Evolutionary conservation across 2,329 filamentous ascomycete genomes (phyloP), one percentile per base, ranked within the genome.

Genomic region (Aureobasidium sp.): DNA sequence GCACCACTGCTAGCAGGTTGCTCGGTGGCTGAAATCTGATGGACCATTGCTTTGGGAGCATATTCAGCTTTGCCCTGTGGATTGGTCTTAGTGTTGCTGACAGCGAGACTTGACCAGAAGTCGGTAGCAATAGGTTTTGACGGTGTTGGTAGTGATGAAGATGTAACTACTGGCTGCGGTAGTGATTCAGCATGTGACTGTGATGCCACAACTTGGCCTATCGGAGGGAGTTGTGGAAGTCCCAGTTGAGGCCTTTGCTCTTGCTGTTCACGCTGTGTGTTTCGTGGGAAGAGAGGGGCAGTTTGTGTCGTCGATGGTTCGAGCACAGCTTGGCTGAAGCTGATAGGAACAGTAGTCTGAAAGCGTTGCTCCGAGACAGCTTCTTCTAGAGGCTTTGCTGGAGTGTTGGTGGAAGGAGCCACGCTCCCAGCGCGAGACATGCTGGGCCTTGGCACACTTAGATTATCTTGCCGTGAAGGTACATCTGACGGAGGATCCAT

Each of bases 41-140:
- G 49, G 17, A 29, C 31, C 4, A 4, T 29, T 25, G 59, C 20
- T 27, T 47, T 53, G 11, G 62, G 62, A 20, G 48, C 44, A 22
- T 41, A 37, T 41, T 63, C 44, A 15, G 44, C 47, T 48, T 63
- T 63, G 27, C 61, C 61, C 14, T 60, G 57, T 25, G 45, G 14
- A 7, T 47, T 42, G 15, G 53, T 47, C 20, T 60, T 41, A 12
- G 39, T 20, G 41, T 20, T 41, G 29, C 37, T 47, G 14, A 57
- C 22, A 15, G 56, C 55, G n/a, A 63, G 55, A 29, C 55, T 63
- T 9, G 62, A 63, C 62, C 62, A 63, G 27, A 63, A 63, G 31
- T 63, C 62, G 20, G 15, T 58, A 25, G 52, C 22, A 29, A 39
- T 25, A 11, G 61, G 15, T 27, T 47, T 55, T 11, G 61, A 48